phyloP scores from a whole-genome alignment of 1,284 basidiomycete genomes.

The Ganoderma leucocontextum region DNA sequence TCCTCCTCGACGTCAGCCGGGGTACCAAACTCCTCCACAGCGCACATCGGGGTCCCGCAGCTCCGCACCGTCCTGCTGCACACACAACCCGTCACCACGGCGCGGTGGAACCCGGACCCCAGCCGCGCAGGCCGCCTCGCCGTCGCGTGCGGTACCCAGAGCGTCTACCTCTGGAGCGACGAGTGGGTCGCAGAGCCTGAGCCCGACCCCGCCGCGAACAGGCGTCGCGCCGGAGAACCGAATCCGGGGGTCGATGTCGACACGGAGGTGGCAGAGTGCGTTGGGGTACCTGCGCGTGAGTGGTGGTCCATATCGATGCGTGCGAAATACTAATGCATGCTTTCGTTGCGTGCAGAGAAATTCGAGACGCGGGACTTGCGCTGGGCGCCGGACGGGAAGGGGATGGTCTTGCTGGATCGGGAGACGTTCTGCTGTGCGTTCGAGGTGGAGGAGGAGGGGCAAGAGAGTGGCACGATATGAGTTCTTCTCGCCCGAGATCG shows the following conservation, averaged over 20 bases:
- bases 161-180: slow-evolving; percentile 84
- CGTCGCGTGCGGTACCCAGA: slow-evolving; percentile 72
- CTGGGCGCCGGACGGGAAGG: slow-evolving; percentile 89
- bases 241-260: not conserved
- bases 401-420: slow-evolving; percentile 73
- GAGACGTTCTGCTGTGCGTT: slow-evolving; percentile 87
- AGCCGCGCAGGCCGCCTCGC: slow-evolving; percentile 68
- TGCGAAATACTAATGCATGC: slow-evolving; percentile 8
- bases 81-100: slow-evolving; percentile 62
- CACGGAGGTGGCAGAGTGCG: slow-evolving; percentile 80
- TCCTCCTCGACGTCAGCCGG: not conserved
- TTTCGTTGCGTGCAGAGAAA: slow-evolving; percentile 51
- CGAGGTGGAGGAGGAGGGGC: slow-evolving; percentile 68
- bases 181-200: slow-evolving; percentile 69
- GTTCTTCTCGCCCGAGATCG: not conserved
- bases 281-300: slow-evolving; percentile 81
- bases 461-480: slow-evolving; percentile 6
- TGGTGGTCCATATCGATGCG: slow-evolving; percentile 20
- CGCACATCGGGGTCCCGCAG: slow-evolving; percentile 16
- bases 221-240: not conserved
- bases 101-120: slow-evolving; percentile 78
- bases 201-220: not conserved
- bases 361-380: slow-evolving; percentile 70
- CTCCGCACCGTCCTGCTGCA: slow-evolving; percentile 75
- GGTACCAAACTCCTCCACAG: not conserved